Evolutionary conservation across 768 basidiomycete species (phyloP), one percentile per base, ranked within the genome.

Genomic region (Suillus plorans): DNA sequence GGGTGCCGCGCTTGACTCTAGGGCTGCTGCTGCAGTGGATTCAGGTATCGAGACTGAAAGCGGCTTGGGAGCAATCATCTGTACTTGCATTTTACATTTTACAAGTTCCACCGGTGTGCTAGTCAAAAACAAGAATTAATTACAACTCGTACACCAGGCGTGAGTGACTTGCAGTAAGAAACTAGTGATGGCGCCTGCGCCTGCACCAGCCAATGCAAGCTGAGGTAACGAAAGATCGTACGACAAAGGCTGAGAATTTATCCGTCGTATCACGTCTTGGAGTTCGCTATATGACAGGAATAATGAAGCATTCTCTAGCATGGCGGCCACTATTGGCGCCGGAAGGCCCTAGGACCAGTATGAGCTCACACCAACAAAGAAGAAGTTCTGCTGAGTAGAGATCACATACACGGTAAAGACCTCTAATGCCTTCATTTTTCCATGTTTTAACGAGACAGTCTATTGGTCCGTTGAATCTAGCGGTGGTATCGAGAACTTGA

Each of bases 61-160:
- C 2, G 31, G 44, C 28, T 53, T 64, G 2, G 76, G 65, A 22
- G 82, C 78, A 25, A 97, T 86, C 86, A 94, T 90, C 73, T 97
- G 95, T 2, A 97, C 96, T 76, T 97, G 96, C 95, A 98, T 97
- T 76, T 94, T 94, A 80, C 95, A 97, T 78, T 99, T 97, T 64
- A 98, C 86, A 58, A 97, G 89, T 71, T 97, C 96, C 63, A 98
- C 89, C 1, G 96, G 96, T 0, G 95, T 97, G 36, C 93, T 94
- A 62, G 70, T 31, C 18, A 56, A 47, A 25, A 5, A 31, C n/a
- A 7, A 44, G 14, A 61, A 42, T 53, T 20, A 37, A 57, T 28
- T 25, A 34, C 18, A 12, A 18, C 6, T 44, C 16, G 18, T 18
- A 7, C 25, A 25, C 22, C 9, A 45, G 47, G 12, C 14, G 20